Percentiles rank a stretch among this genome's conserved stretches.
These are phyloP conservation scores for Trichoderma lentiforme DNA, from an alignment of 2,329 filamentous ascomycete species.

Conservation along the genomic window DNA sequence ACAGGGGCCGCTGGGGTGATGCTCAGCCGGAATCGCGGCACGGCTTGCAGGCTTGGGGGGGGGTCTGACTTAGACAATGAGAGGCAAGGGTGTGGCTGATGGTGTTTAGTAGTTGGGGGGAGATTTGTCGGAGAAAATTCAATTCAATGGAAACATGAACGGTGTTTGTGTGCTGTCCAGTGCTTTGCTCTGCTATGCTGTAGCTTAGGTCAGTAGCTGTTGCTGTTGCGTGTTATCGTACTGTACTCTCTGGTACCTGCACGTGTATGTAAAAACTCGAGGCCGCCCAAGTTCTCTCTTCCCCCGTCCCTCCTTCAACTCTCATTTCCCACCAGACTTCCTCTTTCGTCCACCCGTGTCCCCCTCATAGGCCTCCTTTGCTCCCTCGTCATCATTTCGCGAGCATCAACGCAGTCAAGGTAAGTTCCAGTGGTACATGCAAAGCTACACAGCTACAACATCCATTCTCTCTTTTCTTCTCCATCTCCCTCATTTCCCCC, in stretches of 20 bases:
- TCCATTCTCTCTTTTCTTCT: no score
- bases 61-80: background rate
- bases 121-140: background rate
- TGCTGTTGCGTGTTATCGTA: background rate
- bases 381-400: background rate
- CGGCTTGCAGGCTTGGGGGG: background rate
- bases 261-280: background rate
- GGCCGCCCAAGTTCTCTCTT: background rate
- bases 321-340: conserved; percentile 8
- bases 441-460: no score
- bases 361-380: background rate
- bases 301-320: background rate
- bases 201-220: background rate
- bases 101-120: background rate
- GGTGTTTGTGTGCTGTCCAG: no score
- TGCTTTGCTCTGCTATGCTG: background rate
- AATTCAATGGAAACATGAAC: background rate
- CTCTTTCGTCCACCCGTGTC: background rate
- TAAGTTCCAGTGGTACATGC: background rate
- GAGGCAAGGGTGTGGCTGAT: background rate
- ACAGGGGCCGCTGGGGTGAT: background rate
- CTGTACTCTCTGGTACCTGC: background rate
- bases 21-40: conserved; percentile 9
- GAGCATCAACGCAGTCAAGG: background rate
- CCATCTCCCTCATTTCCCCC: no score